Percentiles rank a stretch among this genome's conserved stretches.
phyloP scores from a whole-genome alignment of 805 yeast species.

The Kodamaea leandrae region DNA sequence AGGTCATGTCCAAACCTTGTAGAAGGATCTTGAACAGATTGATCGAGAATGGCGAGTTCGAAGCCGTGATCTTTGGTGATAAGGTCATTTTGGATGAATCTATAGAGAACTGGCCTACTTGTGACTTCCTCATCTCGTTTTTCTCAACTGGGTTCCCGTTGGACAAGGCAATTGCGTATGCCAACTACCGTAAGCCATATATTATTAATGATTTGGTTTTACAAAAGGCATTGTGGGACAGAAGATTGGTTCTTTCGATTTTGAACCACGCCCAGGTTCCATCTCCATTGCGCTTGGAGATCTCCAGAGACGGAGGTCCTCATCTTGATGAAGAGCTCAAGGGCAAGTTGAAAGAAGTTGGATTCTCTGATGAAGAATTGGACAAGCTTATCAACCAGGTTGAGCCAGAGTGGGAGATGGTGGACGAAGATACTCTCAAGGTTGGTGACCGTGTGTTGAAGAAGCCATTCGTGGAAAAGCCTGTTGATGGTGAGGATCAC shows the following conservation, averaged over 20 bases:
- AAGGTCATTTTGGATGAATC: slow-evolving; percentile 91
- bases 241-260: slow-evolving; percentile 79
- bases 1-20: slow-evolving; percentile 94
- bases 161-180: slow-evolving; percentile 91
- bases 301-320: slow-evolving; percentile 97
- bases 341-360: slow-evolving; percentile 44
- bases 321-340: slow-evolving; percentile 58
- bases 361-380: slow-evolving; percentile 45
- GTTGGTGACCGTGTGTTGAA: slow-evolving; percentile 69
- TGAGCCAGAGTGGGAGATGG: slow-evolving; percentile 85
- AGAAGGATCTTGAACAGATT: slow-evolving; percentile 83
- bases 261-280: slow-evolving; percentile 82
- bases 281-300: slow-evolving; percentile 84
- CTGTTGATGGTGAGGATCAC: slow-evolving; percentile 98
- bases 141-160: slow-evolving; percentile 96
- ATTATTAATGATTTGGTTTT: slow-evolving; percentile 82
- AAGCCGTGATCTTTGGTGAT: slow-evolving; percentile 95
- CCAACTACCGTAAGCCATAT: slow-evolving; percentile 84
- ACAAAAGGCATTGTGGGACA: slow-evolving; percentile 97
- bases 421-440: slow-evolving; percentile 71
- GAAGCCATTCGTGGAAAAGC: slow-evolving; percentile 97
- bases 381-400: slow-evolving; percentile 58
- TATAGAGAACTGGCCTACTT: slow-evolving; percentile 98
- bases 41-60: slow-evolving; percentile 92
- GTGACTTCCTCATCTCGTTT: slow-evolving; percentile 91